These are phyloP conservation scores for Epichloe glyceriae DNA, from an alignment of 2,329 filamentous ascomycete species.

Conservation along the genomic window DNA sequence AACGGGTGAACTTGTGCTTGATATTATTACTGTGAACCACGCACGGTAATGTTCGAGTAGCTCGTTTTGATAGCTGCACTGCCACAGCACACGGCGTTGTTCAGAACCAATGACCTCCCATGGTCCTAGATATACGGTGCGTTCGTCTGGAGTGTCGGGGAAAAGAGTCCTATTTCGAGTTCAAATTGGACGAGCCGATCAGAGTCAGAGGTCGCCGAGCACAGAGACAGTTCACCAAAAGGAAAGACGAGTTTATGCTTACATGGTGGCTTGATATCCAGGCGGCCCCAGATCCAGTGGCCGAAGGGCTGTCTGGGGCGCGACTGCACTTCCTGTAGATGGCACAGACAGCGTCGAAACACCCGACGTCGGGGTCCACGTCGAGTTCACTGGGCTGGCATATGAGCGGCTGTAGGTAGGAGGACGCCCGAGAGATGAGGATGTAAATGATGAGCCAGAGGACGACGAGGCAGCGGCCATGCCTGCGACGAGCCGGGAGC, in stretches of 20 bases:
- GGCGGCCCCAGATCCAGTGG: slow-evolving; percentile 39
- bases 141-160: slow-evolving; percentile 34
- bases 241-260: slow-evolving; percentile 9
- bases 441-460: slow-evolving; percentile 35
- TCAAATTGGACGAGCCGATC: slow-evolving; percentile 9
- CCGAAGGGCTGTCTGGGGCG: slow-evolving; percentile 26
- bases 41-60: slow-evolving; percentile 37
- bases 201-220: background rate
- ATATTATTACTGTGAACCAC: background rate
- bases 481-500: slow-evolving; percentile 7
- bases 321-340: slow-evolving; percentile 22
- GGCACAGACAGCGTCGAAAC: slow-evolving; percentile 31
- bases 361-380: slow-evolving; percentile 32
- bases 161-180: slow-evolving; percentile 30
- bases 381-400: slow-evolving; percentile 30
- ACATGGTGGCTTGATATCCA: slow-evolving; percentile 42
- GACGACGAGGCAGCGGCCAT: slow-evolving; percentile 30
- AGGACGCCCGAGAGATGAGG: slow-evolving; percentile 30
- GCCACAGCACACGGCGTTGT: slow-evolving; percentile 37
- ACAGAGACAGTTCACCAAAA: background rate
- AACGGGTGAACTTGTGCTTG: background rate
- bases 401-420: slow-evolving; percentile 28
- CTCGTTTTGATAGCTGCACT: slow-evolving; percentile 39
- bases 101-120: slow-evolving; percentile 37
- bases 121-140: slow-evolving; percentile 38